Evolutionary conservation across 192 early-diverging fungal genomes (phyloP).

Genomic region (Gonapodya sp.): DNA sequence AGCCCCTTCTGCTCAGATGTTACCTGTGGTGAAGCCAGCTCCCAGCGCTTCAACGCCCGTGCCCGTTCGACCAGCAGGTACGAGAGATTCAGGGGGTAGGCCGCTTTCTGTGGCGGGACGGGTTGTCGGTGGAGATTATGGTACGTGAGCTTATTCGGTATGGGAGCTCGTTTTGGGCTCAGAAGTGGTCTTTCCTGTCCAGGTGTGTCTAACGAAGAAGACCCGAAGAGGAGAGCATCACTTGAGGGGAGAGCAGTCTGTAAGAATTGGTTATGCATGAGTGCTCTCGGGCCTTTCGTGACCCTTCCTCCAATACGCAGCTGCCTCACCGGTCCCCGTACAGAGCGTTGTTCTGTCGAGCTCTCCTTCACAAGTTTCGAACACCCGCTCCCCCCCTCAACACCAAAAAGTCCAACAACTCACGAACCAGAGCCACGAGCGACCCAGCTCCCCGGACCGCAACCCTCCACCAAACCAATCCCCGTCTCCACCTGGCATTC

Average conservation of each 20-base stretch:
- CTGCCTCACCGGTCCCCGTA: not conserved
- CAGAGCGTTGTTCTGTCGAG: not conserved
- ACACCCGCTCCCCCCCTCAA: not conserved
- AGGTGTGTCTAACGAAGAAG: not conserved
- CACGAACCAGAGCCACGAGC: not conserved
- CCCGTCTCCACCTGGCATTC: not conserved
- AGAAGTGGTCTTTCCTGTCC: not conserved
- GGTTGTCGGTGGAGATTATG: not conserved
- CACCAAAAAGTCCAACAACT: not conserved
- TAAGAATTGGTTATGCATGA: not conserved
- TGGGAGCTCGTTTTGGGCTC: not conserved
- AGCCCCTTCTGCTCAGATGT: too few relatives aligned
- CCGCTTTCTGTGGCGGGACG: not conserved
- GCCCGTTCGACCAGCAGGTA: too few relatives aligned
- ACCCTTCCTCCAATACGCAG: not conserved
- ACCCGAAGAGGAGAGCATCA: not conserved
- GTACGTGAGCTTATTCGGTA: not conserved
- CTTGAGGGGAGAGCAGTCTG: not conserved
- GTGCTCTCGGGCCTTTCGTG: not conserved
- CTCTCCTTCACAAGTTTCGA: not conserved
- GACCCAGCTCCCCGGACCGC: not conserved
- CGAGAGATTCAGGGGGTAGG: too few relatives aligned
- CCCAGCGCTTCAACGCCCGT: too few relatives aligned
- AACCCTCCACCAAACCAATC: not conserved
- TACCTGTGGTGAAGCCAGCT: not conserved